Base-by-base conservation (phyloP, 2,329 filamentous ascomycete species). In the Drechslerella dactyloides region DNA sequence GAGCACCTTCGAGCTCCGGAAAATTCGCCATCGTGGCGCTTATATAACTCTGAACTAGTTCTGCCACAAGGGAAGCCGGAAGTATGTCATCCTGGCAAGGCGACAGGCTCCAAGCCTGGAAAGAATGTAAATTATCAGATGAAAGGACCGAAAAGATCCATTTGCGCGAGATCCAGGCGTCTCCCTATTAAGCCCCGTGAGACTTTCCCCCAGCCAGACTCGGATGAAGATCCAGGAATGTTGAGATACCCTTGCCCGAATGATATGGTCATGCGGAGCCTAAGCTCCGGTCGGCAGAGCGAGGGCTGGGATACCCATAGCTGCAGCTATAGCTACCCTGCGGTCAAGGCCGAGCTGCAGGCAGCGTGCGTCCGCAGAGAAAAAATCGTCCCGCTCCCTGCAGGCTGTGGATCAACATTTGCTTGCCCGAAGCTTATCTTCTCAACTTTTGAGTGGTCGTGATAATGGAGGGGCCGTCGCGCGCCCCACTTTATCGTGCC, bases 251-350 rank as follows among this genome's bases (percentile, higher is more conserved):
- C 55, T 59, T 51, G 55, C 50, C 55, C 68, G 55, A 72, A 65
- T 72, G 68, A 72, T 72, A 65, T 72, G 68, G 68, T 72, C 68
- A 72, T 72, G 68, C 68, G 68, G 68, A 65, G 42, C 58, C 64
- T 60, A 52, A 65, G 68, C 68, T 61, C 44, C 53, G 27, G 60
- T 51, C 44, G n/a, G 44, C n/a, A 23, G 51, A 63, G 40, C 42
- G 13, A 35, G 33, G 37, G 54, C 48, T 42, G 30, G 66, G 66
- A 48, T 70, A 70, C 46, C 59, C 59, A 70, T 59, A 58, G 53
- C 57, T 70, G 24, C 35, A 42, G 58, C 53, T 70, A 27, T 37
- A 42, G 58, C 53, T 52, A 54, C 52, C 57, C 51, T 42, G 44
- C 52, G 33, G 50, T 55, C 50, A 55, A 60, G 55, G 54, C 57